Percentiles rank a stretch among this genome's conserved stretches.
Conservation (phyloP, 441 rosid genomes). For the Manihot esculenta region DNA sequence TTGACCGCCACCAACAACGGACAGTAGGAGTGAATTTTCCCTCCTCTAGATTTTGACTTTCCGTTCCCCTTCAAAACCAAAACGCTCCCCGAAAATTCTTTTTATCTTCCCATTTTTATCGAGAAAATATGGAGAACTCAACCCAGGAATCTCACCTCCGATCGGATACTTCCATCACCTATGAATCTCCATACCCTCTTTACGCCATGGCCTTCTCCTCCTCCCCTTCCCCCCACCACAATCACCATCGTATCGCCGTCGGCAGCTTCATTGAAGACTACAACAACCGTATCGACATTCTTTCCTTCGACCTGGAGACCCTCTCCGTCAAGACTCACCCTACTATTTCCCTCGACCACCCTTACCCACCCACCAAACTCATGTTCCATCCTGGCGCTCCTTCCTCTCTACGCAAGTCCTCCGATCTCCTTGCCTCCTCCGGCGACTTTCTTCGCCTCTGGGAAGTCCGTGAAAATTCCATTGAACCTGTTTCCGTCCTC, state of each 20-base stretch:
- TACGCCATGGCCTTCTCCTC: slow-evolving; percentile 85
- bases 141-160: slow-evolving; percentile 67
- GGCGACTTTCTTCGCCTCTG: slow-evolving; percentile 88
- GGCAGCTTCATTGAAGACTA: slow-evolving; percentile 88
- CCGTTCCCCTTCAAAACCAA: background rate
- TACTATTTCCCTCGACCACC: slow-evolving; percentile 71
- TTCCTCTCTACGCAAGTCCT: slow-evolving; percentile 32
- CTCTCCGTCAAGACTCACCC: slow-evolving; percentile 55
- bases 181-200: slow-evolving; percentile 77
- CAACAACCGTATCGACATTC: slow-evolving; percentile 75
- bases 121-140: slow-evolving; percentile 59
- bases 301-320: slow-evolving; percentile 71
- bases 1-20: background rate
- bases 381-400: slow-evolving; percentile 69
- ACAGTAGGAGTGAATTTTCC: background rate
- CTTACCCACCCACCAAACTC: slow-evolving; percentile 85
- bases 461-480: slow-evolving; percentile 55
- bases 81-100: background rate
- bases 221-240: slow-evolving; percentile 21
- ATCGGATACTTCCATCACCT: slow-evolving; percentile 70
- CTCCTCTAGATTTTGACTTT: background rate
- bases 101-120: background rate
- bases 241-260: slow-evolving; percentile 65
- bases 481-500: slow-evolving; percentile 60
- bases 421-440: slow-evolving; percentile 79